A percentile compares a stretch with the other conserved stretches of the same genome.
Evolutionary conservation across 179 eudicot genomes (phyloP).

Genomic region (Silene coronaria): DNA sequence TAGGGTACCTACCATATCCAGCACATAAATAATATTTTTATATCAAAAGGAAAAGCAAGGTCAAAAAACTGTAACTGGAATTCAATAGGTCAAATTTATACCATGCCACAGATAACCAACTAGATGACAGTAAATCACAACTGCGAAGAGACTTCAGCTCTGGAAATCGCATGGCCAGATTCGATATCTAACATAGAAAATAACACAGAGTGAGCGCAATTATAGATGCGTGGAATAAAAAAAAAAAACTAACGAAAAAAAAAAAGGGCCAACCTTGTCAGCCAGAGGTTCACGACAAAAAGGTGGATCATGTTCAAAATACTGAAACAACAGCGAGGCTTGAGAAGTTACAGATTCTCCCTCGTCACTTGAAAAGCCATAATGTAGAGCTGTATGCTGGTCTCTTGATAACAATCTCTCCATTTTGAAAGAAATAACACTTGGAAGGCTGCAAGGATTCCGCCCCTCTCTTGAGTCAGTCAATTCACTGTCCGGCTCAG

Average conservation of each 20-base stretch:
- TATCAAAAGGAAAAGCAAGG: too few species aligned
- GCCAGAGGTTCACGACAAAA: slow-evolving; percentile 74
- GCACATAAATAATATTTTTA: too few species aligned
- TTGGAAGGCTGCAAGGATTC: slow-evolving; percentile 28
- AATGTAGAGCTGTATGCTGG: slow-evolving; percentile 40
- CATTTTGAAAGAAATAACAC: slow-evolving; percentile 33
- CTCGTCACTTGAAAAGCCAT: slow-evolving; percentile 77
- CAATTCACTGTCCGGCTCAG: slow-evolving; percentile 56
- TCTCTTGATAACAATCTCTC: slow-evolving; percentile 37
- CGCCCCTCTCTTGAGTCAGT: slow-evolving; percentile 30
- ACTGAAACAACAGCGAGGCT: slow-evolving; percentile 57
- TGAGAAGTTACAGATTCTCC: slow-evolving; percentile 59
- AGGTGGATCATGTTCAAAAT: slow-evolving; percentile 63
- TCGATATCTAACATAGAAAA: slow-evolving; percentile 42
- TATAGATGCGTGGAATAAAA: too few species aligned
- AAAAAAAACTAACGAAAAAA: too few species aligned
- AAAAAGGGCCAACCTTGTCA: too few species aligned
- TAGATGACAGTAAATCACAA: slow-evolving; percentile 62
- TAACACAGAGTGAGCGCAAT: slow-evolving; percentile 10
- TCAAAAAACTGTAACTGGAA: too few species aligned
- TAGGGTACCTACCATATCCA: too few species aligned
- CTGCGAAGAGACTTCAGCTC: slow-evolving; percentile 66
- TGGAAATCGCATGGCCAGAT: slow-evolving; percentile 64
- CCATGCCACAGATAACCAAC: slow-evolving; percentile 98
- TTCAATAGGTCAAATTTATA: too few species aligned